Evolutionary conservation across 2,329 filamentous ascomycete species (phyloP), one percentile per base, ranked within the genome.

Genomic region (Lizonia empirigonia): DNA sequence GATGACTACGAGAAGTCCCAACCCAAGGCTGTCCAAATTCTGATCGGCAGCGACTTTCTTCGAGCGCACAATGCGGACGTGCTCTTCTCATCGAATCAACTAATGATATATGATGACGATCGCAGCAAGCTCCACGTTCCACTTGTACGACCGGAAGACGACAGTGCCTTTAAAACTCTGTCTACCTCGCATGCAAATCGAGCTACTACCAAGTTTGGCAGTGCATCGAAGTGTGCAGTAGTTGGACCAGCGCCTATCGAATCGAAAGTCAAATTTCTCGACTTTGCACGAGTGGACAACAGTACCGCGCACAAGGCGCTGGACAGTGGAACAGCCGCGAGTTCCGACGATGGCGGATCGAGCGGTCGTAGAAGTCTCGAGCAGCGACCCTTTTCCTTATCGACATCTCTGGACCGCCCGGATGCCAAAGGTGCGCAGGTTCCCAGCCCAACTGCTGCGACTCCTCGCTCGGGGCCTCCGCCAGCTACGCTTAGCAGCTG

Each of bases 121-220:
- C 84, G 88, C 36, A 91, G 89, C 70, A 94, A 93, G 66, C 79
- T 97, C 10, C 91, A 90, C 13, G 87, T 99, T 26, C 94, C 94
- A 2, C 88, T 99, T 60, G 91, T 96, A 32, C 85, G 94, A 22
- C 94, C 94, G 0, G 94, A 97, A 72, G 88, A 96, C 63, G 91
- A 96, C 49, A 80, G 78, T 3, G 76, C 85, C 0, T 97, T 95
- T 77, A 94, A 89, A 63, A 83, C 86, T 61, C 80, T 97, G 39
- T 85, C 79, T 63, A 91, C 88, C 1, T 79, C 80, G 33, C 76
- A 70, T 24, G n/a, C 26, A 22, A 26, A 12, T 9, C 27, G 19
- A 8, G 18, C 42, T 38, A 30, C 20, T 15, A 15, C 32, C 29
- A 26, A 20, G 15, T 20, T 16, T 38, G 27, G 26, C 16, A 19